phyloP scores from a whole-genome alignment of 2,329 filamentous ascomycete species.

The Ceratocystis diversiconidia region DNA sequence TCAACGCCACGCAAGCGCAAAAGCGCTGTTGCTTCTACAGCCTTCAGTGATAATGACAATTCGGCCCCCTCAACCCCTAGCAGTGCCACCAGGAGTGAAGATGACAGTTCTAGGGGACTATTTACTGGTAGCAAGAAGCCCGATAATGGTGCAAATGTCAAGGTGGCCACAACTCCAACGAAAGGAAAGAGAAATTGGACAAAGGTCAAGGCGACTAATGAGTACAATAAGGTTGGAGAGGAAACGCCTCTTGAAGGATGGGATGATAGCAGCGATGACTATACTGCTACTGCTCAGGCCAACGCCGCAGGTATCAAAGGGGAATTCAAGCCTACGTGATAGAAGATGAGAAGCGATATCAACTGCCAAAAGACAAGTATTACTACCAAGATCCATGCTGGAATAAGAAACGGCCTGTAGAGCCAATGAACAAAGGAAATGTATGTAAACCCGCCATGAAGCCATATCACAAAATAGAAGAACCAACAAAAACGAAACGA shows the following conservation, averaged over 20 bases:
- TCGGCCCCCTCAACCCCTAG: not conserved
- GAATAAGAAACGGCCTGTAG: not conserved
- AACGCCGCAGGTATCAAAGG: not conserved
- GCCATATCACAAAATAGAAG: not conserved
- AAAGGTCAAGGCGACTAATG: not conserved
- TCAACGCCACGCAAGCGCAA: not conserved
- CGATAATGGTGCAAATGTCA: not conserved
- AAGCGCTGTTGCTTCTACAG: not conserved
- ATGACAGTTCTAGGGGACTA: not conserved
- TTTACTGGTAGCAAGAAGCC: not conserved
- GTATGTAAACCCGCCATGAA: not conserved
- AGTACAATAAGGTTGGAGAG: not conserved
- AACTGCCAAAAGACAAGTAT: not conserved
- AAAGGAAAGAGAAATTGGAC: not conserved
- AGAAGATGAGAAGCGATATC: not conserved
- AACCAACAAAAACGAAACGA: not conserved
- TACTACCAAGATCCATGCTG: not conserved
- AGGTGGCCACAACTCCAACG: not conserved
- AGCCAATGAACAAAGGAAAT: constrained; percentile 10
- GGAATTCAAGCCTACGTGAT: not conserved
- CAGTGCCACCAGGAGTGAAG: no score
- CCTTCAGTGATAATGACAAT: not conserved
- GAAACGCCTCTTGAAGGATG: not conserved
- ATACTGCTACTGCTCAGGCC: not conserved
- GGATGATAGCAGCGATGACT: not conserved